Base-by-base conservation (phyloP, 805 yeast species). In the Sugiyamaella mastotermitis region DNA sequence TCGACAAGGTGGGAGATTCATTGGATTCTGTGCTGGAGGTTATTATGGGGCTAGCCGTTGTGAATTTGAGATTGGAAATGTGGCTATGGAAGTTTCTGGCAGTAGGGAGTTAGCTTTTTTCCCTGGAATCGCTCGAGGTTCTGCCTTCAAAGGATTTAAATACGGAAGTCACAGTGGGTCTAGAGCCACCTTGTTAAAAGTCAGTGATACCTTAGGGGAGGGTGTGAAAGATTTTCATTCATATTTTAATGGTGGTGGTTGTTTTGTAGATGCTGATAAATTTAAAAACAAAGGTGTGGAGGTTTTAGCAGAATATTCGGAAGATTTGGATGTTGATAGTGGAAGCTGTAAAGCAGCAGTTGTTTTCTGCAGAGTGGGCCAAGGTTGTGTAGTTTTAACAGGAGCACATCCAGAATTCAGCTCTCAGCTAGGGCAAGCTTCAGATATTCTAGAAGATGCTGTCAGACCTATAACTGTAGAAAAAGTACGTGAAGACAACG, bases 11-110 rank as follows among this genome's bases (percentile, higher is more conserved):
- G 99, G 99, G 1, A 65, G 68, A 34, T 86, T 66, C 52, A 58
- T 90, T 15, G 98, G 98, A 0, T 76, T 92, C 46, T 92, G 99
- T 62, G 92, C 99, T 7, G 99, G 99, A 30, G 97, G 83, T 0
- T 92, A 92, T 61, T 92, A 76, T 54, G 90, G 80, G 1, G 71
- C 88, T 9, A 60, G 71, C 0, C 60, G 80, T 28, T 79, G 83
- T 48, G 97, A 90, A 54, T 92, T 92, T 57, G 95, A 85, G 50
- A 79, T 73, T 21, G 94, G 92, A 2, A 65, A 76, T 49, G 72
- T 76, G 0, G 43, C 41, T 1, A 65, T 85, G 71, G 96, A 85
- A 54, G 95, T 92, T 2, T 68, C 80, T 33, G 98, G 99, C 0
- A 58, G 81, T 1, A 69, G 98, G 47, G 97, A 92, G 49, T 66